phyloP scores from a whole-genome alignment of 352 stramenopile species.

The Phytophthora capsici region DNA sequence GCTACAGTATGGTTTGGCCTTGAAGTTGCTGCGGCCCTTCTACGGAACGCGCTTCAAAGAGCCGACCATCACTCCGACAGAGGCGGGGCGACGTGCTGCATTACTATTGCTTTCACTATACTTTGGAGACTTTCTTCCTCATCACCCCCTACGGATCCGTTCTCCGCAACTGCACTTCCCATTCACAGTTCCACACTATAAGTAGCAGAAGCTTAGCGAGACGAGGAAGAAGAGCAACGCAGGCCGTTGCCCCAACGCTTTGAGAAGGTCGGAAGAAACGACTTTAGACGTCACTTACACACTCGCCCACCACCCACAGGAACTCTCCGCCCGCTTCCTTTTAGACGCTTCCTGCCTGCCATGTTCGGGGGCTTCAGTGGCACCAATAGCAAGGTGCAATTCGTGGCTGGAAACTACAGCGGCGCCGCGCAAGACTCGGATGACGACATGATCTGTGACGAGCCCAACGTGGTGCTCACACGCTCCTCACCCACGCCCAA shows the following conservation, averaged over 20 bases:
- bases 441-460: conserved; percentile 56
- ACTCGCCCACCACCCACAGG: conserved; percentile 27
- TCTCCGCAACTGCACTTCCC: conserved; percentile 19
- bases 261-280: conserved; percentile 28
- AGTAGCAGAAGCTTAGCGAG: conserved; percentile 31
- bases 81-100: conserved; percentile 20
- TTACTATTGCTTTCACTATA: conserved; percentile 9
- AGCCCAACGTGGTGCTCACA: conserved; percentile 47
- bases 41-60: conserved; percentile 29
- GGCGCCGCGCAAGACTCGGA: conserved; percentile 46
- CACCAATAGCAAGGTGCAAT: conserved; percentile 35
- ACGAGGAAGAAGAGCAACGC: conserved; percentile 1
- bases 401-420: conserved; percentile 55
- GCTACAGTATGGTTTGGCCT: conserved; percentile 31
- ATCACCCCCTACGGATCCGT: conserved; percentile 24
- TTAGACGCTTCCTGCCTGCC: background rate
- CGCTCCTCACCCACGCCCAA: conserved; percentile 65
- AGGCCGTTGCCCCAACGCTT: conserved; percentile 13
- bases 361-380: conserved; percentile 37
- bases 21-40: conserved; percentile 40
- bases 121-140: conserved; percentile 8
- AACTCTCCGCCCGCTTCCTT: conserved; percentile 6
- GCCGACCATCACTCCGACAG: conserved; percentile 20
- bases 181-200: conserved; percentile 45
- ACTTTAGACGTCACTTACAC: conserved; percentile 37